Conservation (phyloP, 495 filamentous ascomycete species). For the Daldinia concentrica region DNA sequence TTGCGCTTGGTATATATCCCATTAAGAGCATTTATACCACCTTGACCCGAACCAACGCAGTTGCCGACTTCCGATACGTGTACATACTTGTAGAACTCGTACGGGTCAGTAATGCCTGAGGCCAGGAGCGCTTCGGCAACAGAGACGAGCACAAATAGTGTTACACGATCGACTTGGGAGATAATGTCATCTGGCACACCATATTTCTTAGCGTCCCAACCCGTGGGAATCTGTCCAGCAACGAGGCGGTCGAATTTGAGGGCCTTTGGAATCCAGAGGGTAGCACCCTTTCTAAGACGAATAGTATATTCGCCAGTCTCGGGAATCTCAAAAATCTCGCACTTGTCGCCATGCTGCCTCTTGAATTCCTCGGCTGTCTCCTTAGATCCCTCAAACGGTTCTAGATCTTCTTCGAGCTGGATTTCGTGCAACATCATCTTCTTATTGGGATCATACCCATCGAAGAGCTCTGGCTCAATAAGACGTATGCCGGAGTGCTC, state of each 20-base stretch:
- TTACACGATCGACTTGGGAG: slow-evolving; percentile 94
- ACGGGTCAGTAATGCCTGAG: slow-evolving; percentile 98
- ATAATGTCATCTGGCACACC: slow-evolving; percentile 98
- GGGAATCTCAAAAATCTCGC: slow-evolving; percentile 94
- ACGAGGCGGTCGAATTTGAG: slow-evolving; percentile 96
- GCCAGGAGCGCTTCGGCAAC: slow-evolving; percentile 90
- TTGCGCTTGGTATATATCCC: slow-evolving; percentile 99
- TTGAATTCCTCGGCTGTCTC: slow-evolving; percentile 98
- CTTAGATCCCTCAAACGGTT: slow-evolving; percentile 96
- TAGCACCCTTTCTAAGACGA: slow-evolving; percentile 91
- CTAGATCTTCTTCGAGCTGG: slow-evolving; percentile 93
- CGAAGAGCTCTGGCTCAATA: slow-evolving; percentile 97
- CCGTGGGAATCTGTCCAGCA: slow-evolving; percentile 94
- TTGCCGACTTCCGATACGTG: slow-evolving; percentile 98
- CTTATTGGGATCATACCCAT: slow-evolving; percentile 96
- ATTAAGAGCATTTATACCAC: slow-evolving; percentile 88
- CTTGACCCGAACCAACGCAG: slow-evolving; percentile 97
- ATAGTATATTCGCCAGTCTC: slow-evolving; percentile 96
- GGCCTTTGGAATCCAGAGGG: slow-evolving; percentile 94
- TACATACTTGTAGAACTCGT: slow-evolving; percentile 99
- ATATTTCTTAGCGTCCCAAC: slow-evolving; percentile 94
- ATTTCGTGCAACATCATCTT: slow-evolving; percentile 98
- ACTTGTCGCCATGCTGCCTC: slow-evolving; percentile 95
- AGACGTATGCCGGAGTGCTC: slow-evolving; percentile 98
- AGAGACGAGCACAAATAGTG: slow-evolving; percentile 91